These are phyloP conservation scores for Candida mesenterica DNA, from an alignment of 1,139 yeast species.

Conservation along the genomic window DNA sequence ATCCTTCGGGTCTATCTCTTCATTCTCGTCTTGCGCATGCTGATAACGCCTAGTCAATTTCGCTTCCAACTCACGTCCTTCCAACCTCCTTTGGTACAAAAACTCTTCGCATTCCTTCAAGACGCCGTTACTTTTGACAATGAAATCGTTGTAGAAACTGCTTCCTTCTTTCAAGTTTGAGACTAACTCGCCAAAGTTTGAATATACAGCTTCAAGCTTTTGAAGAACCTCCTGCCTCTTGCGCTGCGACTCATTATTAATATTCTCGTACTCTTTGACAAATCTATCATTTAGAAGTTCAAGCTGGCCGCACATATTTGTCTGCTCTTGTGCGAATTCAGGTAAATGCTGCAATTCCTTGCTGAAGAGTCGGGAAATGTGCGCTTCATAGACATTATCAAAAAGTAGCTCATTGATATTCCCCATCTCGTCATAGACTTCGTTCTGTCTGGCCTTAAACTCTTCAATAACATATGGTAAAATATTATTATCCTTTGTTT, in stretches of 20 bases:
- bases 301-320: conserved; percentile 41
- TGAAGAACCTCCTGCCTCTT: conserved; percentile 53
- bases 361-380: conserved; percentile 37
- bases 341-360: conserved; percentile 40
- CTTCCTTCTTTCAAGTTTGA: conserved; percentile 68
- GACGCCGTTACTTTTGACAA: conserved; percentile 47
- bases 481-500: conserved; percentile 47
- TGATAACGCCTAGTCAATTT: neutral
- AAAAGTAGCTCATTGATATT: conserved; percentile 25
- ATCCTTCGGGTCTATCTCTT: conserved; percentile 5
- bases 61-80: conserved; percentile 51
- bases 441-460: conserved; percentile 32
- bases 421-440: conserved; percentile 18
- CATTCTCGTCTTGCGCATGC: no score
- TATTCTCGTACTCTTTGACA: conserved; percentile 16
- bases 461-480: conserved; percentile 49
- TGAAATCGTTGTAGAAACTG: conserved; percentile 65
- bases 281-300: conserved; percentile 42
- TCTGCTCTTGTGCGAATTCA: conserved; percentile 40
- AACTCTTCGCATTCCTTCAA: conserved; percentile 53
- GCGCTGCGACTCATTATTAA: conserved; percentile 23
- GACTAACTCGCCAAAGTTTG: conserved; percentile 54
- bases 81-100: conserved; percentile 51
- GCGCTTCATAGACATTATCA: conserved; percentile 35
- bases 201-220: conserved; percentile 51